A percentile compares a stretch with the other conserved stretches of the same genome.
Conservation (phyloP, 2,329 filamentous ascomycete species). For the Plectosphaerella sp. region DNA sequence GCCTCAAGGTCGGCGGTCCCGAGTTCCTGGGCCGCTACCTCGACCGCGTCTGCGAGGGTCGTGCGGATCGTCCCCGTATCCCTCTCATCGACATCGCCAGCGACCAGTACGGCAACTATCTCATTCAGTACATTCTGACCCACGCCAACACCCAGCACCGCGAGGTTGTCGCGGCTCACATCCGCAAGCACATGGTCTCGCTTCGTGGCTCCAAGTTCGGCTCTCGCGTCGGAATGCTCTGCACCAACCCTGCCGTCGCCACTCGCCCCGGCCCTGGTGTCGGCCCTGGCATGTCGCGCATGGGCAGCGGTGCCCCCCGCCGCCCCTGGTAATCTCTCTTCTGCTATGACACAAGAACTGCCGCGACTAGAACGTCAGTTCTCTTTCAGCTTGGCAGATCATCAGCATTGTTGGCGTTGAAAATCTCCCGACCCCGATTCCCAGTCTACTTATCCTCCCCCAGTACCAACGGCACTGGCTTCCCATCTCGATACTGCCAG, state of each 20-base stretch:
- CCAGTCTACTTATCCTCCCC: slow-evolving; percentile 15
- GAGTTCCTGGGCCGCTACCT: slow-evolving; percentile 93
- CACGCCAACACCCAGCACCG: slow-evolving; percentile 84
- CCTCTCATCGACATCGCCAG: slow-evolving; percentile 97
- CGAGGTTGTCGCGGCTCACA: slow-evolving; percentile 88
- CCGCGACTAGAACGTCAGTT: background rate
- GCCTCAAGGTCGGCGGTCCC: slow-evolving; percentile 87
- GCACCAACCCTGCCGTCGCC: slow-evolving; percentile 86
- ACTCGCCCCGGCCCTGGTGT: slow-evolving; percentile 84
- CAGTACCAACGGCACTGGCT: background rate
- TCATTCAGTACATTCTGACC: slow-evolving; percentile 94
- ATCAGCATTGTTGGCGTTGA: background rate
- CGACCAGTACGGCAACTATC: slow-evolving; percentile 97
- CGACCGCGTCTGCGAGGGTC: slow-evolving; percentile 88
- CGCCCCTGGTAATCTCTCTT: slow-evolving; percentile 46
- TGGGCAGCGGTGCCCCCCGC: slow-evolving; percentile 50
- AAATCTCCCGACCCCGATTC: background rate
- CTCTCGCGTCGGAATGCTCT: slow-evolving; percentile 97
- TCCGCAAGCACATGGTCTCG: slow-evolving; percentile 99
- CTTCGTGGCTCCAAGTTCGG: slow-evolving; percentile 97
- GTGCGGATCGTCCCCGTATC: slow-evolving; percentile 86
- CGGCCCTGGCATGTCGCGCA: slow-evolving; percentile 59
- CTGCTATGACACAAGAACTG: background rate
- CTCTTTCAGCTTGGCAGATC: too few relatives aligned
- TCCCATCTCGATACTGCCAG: background rate